Base-by-base conservation (phyloP, 345 rosid species). In the Citrus cavaleriei region DNA sequence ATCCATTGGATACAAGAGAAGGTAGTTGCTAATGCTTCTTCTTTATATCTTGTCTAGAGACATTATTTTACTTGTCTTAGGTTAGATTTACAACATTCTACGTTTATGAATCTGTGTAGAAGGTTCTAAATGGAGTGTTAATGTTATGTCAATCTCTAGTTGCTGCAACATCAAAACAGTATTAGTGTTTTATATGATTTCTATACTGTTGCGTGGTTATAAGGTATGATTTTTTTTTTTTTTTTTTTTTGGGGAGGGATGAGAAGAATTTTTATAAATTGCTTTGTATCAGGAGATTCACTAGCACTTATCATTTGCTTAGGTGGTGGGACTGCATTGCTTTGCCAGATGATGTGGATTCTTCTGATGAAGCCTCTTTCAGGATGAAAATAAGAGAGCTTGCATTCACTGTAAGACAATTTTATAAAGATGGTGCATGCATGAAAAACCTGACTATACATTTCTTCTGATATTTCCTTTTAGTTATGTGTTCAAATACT, bases 241-340 rank as follows among this genome's bases (percentile, higher is more conserved):
- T 68, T n/a, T 40, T 34, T 38, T 61, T 24, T 28, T 35, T 35
- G 37, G 37, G 37, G 37, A 35, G 37, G n/a, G 67, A 72, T 72
- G 38, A 24, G 40, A 64, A 61, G 61, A 46, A 40, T 67, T 64
- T 72, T 49, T 28, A 16, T 42, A 25, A 58, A 57, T 75, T 72
- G 65, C 71, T 72, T 34, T 71, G 62, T 65, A n/a, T 70, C 58
- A 74, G 68, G 67, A 37, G n/a, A 67, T 22, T 38, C 64, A 55
- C 59, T 63, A 9, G 22, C 54, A 28, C 32, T 25, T 59, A 42
- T 27, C 28, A 67, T 57, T 68, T 57, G 4, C 75, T 54, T 81
- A 95, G 99, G 92, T 95, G 99, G 99, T 95, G 99, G 99, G 98
- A 95, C 24, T 91, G 94, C 67, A 80, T 92, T 61, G 89, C 95